Base-by-base conservation (phyloP, 495 filamentous ascomycete genomes). In the Neurospora discreta region DNA sequence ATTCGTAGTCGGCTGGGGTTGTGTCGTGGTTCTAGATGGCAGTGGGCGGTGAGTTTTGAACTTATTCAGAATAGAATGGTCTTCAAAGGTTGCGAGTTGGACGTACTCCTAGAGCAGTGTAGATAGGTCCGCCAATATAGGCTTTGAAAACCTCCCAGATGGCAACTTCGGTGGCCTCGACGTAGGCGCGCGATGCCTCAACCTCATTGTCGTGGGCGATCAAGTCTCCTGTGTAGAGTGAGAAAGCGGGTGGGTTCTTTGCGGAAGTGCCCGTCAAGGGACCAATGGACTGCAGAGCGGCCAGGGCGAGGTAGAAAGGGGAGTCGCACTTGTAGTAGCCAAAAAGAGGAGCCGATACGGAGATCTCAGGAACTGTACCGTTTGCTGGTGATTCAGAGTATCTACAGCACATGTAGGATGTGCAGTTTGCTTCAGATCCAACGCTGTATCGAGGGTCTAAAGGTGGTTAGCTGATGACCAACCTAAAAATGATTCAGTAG, bases 181-280 rank as follows among this genome's bases (percentile, higher is more conserved):
- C 73, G 71, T 85, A 88, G 6, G 76, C 81, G n/a, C 77, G 80
- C 15, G 84, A 86, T 7, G 81, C 78, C 74, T 87, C 78, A 18
- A 77, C 76, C 52, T 84, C 76, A 0, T 82, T 76, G 67, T 88
- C 87, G 74, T 88, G 87, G 3, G 87, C 83, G 18, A 85, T 81
- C n/a, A 88, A 74, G 71, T 88, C 87, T 5, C 87, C 87, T 5
- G 86, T 89, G 73, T 88, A 89, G 15, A 88, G 71, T 1, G 84
- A 83, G 78, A 84, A 86, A 8, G 81, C 84, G 36, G 89, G 74
- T 39, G 82, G 79, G 18, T 80, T 75, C 18, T 81, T 68, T 16
- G 75, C 68, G 11, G 81, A 80, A 11, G 87, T 89, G 3, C 88
- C 88, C 20, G 87, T 88, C 76, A 90, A 73, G 18, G 88, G 84